A percentile compares a stretch with the other conserved stretches of the same genome.
Conservation (phyloP, 208 protist species). For the Crithidia sp. region DNA sequence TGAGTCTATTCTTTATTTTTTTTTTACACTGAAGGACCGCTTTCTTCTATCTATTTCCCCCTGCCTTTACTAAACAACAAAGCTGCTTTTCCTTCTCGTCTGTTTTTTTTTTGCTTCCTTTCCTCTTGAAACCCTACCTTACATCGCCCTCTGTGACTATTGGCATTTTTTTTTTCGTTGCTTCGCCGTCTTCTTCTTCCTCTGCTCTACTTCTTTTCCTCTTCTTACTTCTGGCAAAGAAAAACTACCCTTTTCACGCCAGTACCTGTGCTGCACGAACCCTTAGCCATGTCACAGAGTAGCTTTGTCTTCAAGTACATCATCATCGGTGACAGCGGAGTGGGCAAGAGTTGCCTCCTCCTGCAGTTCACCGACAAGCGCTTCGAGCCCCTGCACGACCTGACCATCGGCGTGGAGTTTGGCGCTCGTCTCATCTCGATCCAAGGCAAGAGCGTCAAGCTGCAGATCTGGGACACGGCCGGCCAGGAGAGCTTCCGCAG, state of each 20-base stretch:
- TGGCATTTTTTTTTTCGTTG: neutral
- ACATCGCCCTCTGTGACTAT: neutral
- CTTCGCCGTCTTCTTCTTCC: conserved; percentile 12
- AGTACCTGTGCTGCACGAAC: too few relatives aligned
- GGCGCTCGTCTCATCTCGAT: conserved; percentile 97
- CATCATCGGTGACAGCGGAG: conserved; percentile 95
- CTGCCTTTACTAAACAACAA: neutral
- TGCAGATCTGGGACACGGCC: conserved; percentile 99
- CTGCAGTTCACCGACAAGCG: conserved; percentile 99
- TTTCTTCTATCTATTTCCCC: too few relatives aligned
- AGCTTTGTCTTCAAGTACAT: conserved; percentile 98
- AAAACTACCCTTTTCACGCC: too few relatives aligned
- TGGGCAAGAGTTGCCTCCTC: conserved; percentile 99
- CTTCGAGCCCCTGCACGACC: conserved; percentile 99
- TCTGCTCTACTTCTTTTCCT: neutral
- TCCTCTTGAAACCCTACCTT: conserved; percentile 4
- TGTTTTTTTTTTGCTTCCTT: neutral
- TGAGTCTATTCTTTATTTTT: neutral
- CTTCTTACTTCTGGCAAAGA: too few relatives aligned
- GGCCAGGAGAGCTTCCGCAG: conserved; percentile 98
- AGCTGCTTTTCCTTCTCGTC: conserved; percentile 1
- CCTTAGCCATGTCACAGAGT: conserved; percentile 46
- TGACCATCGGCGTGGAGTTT: conserved; percentile 99
- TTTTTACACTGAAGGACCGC: too few relatives aligned
- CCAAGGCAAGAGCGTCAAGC: conserved; percentile 96